Evolutionary conservation across 2,329 filamentous ascomycete genomes (phyloP).

Genomic region (Thermochaetoides dissita): DNA sequence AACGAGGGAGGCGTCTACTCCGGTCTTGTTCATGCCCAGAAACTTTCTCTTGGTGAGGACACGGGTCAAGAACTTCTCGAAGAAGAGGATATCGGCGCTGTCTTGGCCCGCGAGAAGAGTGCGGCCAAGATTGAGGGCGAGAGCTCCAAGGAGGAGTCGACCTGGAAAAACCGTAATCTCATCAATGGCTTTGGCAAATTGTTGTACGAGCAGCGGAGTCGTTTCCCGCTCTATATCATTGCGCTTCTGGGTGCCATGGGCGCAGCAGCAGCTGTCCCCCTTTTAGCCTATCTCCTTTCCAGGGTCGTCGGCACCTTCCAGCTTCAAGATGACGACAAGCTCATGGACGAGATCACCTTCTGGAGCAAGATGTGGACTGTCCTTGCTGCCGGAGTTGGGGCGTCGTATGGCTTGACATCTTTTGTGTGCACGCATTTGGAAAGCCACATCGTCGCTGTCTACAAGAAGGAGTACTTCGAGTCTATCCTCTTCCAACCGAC

Average conservation of each 20-base stretch:
- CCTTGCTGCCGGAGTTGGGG: constrained; percentile 37
- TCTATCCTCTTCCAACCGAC: constrained; percentile 46
- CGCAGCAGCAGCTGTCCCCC: constrained; percentile 30
- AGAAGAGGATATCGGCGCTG: constrained; percentile 27
- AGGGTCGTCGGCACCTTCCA: constrained; percentile 38
- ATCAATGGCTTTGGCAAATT: constrained; percentile 41
- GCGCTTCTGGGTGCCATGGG: constrained; percentile 33
- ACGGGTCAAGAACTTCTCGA: constrained; percentile 22
- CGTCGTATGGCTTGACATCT: constrained; percentile 38
- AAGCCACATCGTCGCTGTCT: constrained; percentile 34
- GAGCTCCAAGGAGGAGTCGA: constrained; percentile 14
- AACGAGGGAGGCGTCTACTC: constrained; percentile 48
- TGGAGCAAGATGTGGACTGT: constrained; percentile 54
- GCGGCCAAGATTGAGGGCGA: constrained; percentile 23
- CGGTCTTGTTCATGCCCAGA: constrained; percentile 50
- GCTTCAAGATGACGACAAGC: constrained; percentile 17
- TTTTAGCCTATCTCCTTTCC: constrained; percentile 43
- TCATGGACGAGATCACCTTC: constrained; percentile 28
- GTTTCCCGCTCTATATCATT: constrained; percentile 36
- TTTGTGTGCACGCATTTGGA: constrained; percentile 32
- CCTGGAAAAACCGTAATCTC: constrained; percentile 27
- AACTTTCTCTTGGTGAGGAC: constrained; percentile 39
- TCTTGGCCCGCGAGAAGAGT: constrained; percentile 32
- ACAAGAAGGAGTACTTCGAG: constrained; percentile 47
- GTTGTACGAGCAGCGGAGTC: constrained; percentile 39